These are phyloP conservation scores for Sporisorium iseilematis-ciliati DNA, from an alignment of 1,284 basidiomycete species.

Conservation along the genomic window DNA sequence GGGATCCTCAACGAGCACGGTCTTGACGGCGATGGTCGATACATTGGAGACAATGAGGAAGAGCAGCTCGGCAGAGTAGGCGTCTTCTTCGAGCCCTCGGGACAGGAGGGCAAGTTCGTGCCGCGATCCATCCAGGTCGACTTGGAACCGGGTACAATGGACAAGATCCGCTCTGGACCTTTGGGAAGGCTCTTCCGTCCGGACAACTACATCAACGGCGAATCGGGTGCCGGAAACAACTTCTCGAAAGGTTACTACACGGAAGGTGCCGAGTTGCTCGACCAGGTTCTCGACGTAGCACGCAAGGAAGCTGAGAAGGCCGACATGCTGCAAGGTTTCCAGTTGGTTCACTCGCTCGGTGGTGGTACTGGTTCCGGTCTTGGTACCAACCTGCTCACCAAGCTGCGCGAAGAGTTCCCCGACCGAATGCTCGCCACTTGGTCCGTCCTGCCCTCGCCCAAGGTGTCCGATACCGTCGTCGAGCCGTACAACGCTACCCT, in stretches of 20 bases:
- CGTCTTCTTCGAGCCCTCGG: conserved; percentile 69
- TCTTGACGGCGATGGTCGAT: conserved; percentile 64
- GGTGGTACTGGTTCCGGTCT: conserved; percentile 76
- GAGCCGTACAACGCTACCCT: conserved; percentile 94
- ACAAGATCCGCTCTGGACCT: conserved; percentile 77
- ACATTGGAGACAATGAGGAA: conserved; percentile 62
- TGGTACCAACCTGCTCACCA: conserved; percentile 66
- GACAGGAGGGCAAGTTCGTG: conserved; percentile 66
- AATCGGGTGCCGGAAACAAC: conserved; percentile 87
- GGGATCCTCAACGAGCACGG: conserved; percentile 69
- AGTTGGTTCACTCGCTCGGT: conserved; percentile 90
- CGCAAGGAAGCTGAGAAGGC: conserved; percentile 76
- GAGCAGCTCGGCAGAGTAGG: conserved; percentile 61
- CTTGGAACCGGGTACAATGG: conserved; percentile 89
- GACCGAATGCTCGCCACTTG: conserved; percentile 91
- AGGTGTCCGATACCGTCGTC: conserved; percentile 94
- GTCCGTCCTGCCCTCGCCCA: conserved; percentile 90
- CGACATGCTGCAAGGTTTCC: conserved; percentile 92
- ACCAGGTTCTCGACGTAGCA: conserved; percentile 77
- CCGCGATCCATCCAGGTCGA: conserved; percentile 83
- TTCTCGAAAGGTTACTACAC: conserved; percentile 79
- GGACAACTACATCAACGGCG: conserved; percentile 78
- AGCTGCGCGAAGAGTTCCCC: conserved; percentile 71
- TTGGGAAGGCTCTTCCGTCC: conserved; percentile 85
- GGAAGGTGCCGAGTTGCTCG: conserved; percentile 85